Base-by-base conservation (phyloP, 306 rosid species). In the Arachis hypogaea region DNA sequence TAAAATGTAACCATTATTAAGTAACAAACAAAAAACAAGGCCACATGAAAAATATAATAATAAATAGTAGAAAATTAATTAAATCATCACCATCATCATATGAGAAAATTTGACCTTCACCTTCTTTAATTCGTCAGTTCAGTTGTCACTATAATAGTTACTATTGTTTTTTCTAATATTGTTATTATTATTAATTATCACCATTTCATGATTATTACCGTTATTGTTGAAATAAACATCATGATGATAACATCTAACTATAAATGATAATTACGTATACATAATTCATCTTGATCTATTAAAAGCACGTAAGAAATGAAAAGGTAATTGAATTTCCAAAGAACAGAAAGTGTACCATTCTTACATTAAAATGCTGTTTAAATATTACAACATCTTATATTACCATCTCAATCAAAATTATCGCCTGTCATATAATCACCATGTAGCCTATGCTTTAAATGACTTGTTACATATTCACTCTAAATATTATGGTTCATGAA, bases 201-300 rank as follows among this genome's bases (percentile, higher is more conserved):
- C 72, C 73, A 68, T 62, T 14, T 36, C 68, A 68, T 63, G 7
- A 80, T 80, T 80, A 74, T 74, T 68, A 74, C 76, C 62, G 79
- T 44, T 68, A 68, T 73, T 79, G 62, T 68, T 30, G 55, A 73
- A 45, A 57, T 79, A 61, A 79, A 43, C 79, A 68, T 45, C 61
- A 80, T 80, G 6, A 80, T 74, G 6, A 80, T 74, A 80, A 33
- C 79, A 80, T 74, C 72, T 75, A 30, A 54, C 68, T 74, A 22
- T 54, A 55, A 80, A 80, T 68, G 7, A 74, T 74, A 50, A 33
- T 73, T 73, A 11, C 66, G 59, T n/a, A 22, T 59, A 66, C 78
- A 66, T 22, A 36, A 66, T 59, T 42, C 59, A 59, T 66, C 58
- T 69, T 51, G 38, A 63, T 60, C 60, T 49, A n/a, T 72, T n/a